phyloP scores from a whole-genome alignment of 495 filamentous ascomycete genomes.

The Entonaema liquescens region DNA sequence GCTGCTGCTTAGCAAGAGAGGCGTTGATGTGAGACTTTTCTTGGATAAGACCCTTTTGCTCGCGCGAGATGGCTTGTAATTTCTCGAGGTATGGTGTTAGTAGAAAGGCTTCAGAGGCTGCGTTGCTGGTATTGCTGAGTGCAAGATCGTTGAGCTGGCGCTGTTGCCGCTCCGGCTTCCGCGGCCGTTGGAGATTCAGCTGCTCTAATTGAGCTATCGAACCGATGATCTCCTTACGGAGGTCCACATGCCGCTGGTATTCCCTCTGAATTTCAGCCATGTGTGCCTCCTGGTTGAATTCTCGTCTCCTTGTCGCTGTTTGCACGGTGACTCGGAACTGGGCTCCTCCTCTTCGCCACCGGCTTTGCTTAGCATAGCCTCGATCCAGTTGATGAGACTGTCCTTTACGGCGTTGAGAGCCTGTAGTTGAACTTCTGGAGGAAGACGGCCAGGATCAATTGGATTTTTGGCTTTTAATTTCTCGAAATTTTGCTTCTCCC shows the following conservation, averaged over 20 bases:
- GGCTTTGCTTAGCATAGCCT: conserved; percentile 68
- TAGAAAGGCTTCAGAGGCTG: conserved; percentile 51
- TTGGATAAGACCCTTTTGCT: conserved; percentile 68
- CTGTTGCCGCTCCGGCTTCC: conserved; percentile 3
- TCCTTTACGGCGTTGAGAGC: conserved; percentile 65
- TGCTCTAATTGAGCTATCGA: conserved; percentile 39
- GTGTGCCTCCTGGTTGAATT: conserved; percentile 52
- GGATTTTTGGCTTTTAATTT: conserved; percentile 58
- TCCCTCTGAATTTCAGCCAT: conserved; percentile 60
- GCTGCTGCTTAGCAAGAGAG: conserved; percentile 66
- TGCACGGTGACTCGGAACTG: conserved; percentile 51
- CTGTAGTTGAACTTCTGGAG: conserved; percentile 52
- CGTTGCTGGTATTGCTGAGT: not conserved
- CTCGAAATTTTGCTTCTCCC: conserved; percentile 68
- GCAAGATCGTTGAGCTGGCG: conserved; percentile 41
- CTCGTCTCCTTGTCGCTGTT: conserved; percentile 49
- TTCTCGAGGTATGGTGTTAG: conserved; percentile 64
- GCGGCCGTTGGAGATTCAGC: conserved; percentile 19
- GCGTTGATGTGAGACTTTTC: conserved; percentile 70
- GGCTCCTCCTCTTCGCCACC: conserved; percentile 54
- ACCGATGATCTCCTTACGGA: conserved; percentile 55
- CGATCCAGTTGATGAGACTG: conserved; percentile 77
- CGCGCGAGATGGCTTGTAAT: conserved; percentile 64
- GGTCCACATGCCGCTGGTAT: conserved; percentile 56
- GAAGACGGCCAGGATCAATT: conserved; percentile 42